Conservation (phyloP, 139 green algal genomes). For the Picochlorum sp. region DNA sequence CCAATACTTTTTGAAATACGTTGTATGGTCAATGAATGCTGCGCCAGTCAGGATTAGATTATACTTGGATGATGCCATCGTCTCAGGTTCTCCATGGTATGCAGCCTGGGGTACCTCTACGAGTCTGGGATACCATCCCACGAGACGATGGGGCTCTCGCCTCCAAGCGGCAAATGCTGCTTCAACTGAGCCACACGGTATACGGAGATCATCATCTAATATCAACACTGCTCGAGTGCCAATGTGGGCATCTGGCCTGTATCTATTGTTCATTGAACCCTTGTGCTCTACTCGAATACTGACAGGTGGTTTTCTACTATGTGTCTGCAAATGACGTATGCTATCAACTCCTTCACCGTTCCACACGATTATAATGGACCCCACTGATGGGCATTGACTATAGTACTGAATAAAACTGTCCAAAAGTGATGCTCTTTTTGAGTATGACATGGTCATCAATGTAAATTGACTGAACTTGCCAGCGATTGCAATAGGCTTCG, state of each 20-base stretch:
- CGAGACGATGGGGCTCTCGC: slow-evolving; percentile 8
- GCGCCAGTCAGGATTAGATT: slow-evolving; percentile 43
- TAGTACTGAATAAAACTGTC: slow-evolving; percentile 38
- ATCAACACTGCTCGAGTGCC: slow-evolving; percentile 26
- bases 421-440: slow-evolving; percentile 29
- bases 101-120: slow-evolving; percentile 10
- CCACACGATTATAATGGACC: slow-evolving; percentile 9
- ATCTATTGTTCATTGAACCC: slow-evolving; percentile 49
- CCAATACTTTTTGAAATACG: slow-evolving; percentile 31
- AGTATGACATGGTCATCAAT: slow-evolving; percentile 39
- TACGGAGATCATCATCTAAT: slow-evolving; percentile 37
- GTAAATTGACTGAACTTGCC: slow-evolving; percentile 34
- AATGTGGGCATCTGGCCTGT: slow-evolving; percentile 27
- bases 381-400: slow-evolving; percentile 33
- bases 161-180: slow-evolving; percentile 25
- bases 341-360: background rate
- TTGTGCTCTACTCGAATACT: slow-evolving; percentile 28
- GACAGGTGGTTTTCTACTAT: slow-evolving; percentile 22
- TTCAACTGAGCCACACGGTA: slow-evolving; percentile 37
- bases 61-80: slow-evolving; percentile 20
- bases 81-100: slow-evolving; percentile 17
- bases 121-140: slow-evolving; percentile 32
- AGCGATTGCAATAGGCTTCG: slow-evolving; percentile 10
- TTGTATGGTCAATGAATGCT: slow-evolving; percentile 32
- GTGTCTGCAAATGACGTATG: background rate